These are phyloP conservation scores for Neurospora sp. DNA, from an alignment of 495 filamentous ascomycete species.

Conservation along the genomic window DNA sequence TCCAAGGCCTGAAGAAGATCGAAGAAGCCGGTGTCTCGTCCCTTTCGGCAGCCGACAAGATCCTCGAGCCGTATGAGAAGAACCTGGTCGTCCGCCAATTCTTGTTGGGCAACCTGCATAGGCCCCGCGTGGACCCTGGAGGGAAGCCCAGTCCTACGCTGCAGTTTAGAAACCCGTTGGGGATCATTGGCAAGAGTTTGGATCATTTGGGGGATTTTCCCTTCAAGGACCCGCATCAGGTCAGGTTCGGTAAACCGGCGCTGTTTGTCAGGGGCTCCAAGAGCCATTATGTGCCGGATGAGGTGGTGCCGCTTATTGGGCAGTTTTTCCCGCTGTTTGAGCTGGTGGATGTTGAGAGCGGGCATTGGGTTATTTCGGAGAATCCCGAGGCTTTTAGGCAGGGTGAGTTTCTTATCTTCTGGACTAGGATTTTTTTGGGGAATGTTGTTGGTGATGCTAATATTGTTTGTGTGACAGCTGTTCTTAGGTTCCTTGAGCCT, in stretches of 20 bases:
- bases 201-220: conserved; percentile 76
- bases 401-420: conserved; percentile 41
- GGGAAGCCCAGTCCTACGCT: conserved; percentile 3
- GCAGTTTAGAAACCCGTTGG: conserved; percentile 39
- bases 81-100: conserved; percentile 78
- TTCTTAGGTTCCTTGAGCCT: conserved; percentile 52
- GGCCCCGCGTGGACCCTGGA: conserved; percentile 18
- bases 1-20: conserved; percentile 75
- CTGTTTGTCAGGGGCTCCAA: conserved; percentile 76
- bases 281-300: conserved; percentile 79
- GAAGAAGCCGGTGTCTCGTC: conserved; percentile 55
- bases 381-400: conserved; percentile 77
- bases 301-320: conserved; percentile 78
- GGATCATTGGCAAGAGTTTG: conserved; percentile 24
- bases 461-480: conserved; percentile 31
- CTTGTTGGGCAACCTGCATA: conserved; percentile 77
- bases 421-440: neutral
- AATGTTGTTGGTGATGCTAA: neutral
- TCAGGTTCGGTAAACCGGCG: conserved; percentile 62
- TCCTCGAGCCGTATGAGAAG: conserved; percentile 67
- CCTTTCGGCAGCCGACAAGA: conserved; percentile 68
- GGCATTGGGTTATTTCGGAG: conserved; percentile 93
- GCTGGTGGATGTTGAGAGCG: conserved; percentile 72
- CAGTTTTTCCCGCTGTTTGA: conserved; percentile 79
- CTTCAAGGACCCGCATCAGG: conserved; percentile 51